Conservation (phyloP, 768 basidiomycete genomes). For the Trametes cubensis region DNA sequence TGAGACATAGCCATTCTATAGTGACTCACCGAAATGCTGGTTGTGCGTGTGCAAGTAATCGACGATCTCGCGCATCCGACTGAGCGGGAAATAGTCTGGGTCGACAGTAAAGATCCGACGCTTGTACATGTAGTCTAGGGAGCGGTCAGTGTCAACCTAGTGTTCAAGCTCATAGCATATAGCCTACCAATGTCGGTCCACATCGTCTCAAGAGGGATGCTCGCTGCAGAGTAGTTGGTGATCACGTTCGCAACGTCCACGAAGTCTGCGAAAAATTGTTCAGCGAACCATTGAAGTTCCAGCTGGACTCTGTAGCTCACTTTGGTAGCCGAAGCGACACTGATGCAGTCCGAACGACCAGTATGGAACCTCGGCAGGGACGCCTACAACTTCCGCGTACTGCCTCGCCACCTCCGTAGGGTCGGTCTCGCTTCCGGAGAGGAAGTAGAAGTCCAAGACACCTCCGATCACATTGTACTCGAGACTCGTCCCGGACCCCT, state of each 20-base stretch:
- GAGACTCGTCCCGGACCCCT: conserved; percentile 42
- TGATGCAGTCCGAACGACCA: conserved; percentile 78
- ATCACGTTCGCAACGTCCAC: conserved; percentile 66
- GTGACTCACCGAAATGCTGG: conserved; percentile 55
- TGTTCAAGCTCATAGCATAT: not conserved
- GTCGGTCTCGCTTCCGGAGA: conserved; percentile 63
- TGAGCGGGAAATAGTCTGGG: conserved; percentile 65
- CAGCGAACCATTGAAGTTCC: too few relatives aligned
- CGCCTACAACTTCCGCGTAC: conserved; percentile 67
- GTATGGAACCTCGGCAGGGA: conserved; percentile 72
- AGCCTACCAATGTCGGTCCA: conserved; percentile 72
- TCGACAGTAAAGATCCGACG: conserved; percentile 73
- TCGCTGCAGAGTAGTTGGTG: conserved; percentile 58
- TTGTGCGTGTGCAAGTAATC: conserved; percentile 59
- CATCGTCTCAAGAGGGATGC: conserved; percentile 76
- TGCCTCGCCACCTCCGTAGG: conserved; percentile 64
- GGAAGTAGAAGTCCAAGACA: conserved; percentile 77
- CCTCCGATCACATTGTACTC: conserved; percentile 83
- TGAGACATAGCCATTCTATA: not conserved
- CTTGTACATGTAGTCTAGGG: conserved; percentile 66
- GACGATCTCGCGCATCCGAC: conserved; percentile 67
- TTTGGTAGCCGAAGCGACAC: conserved; percentile 68
- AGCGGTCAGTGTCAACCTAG: not conserved
- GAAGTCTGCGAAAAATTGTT: conserved; percentile 45
- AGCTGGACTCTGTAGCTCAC: conserved; percentile 33